These are phyloP conservation scores for Talaromyces verruculosus DNA, from an alignment of 2,329 filamentous ascomycete species.

Conservation along the genomic window DNA sequence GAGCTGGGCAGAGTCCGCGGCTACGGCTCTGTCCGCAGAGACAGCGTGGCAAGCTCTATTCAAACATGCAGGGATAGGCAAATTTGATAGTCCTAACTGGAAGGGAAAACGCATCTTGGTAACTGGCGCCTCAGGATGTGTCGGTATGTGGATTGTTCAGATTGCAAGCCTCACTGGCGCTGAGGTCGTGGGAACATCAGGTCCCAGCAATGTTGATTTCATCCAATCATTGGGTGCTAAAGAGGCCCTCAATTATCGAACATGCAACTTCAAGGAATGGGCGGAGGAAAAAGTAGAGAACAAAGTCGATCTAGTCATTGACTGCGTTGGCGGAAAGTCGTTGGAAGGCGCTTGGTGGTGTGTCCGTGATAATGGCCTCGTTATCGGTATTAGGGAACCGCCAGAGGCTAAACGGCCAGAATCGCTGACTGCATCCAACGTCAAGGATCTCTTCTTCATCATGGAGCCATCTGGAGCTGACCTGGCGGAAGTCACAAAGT, in stretches of 20 bases:
- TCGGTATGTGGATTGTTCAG: slow-evolving; percentile 39
- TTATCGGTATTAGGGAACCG: slow-evolving; percentile 33
- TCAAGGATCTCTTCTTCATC: slow-evolving; percentile 36
- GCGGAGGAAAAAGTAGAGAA: slow-evolving; percentile 35
- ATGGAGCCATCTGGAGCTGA: slow-evolving; percentile 39
- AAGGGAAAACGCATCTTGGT: slow-evolving; percentile 35
- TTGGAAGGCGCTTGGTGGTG: slow-evolving; percentile 35
- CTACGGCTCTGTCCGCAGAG: slow-evolving; percentile 40
- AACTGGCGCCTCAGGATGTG: slow-evolving; percentile 37
- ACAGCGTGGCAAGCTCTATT: slow-evolving; percentile 47
- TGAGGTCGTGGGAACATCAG: slow-evolving; percentile 44
- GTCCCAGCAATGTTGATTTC: slow-evolving; percentile 40
- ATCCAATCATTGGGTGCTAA: slow-evolving; percentile 44
- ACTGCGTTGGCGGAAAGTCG: slow-evolving; percentile 37
- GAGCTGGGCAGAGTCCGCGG: slow-evolving; percentile 34
- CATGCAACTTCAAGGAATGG: slow-evolving; percentile 28
- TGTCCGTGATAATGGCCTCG: slow-evolving; percentile 31
- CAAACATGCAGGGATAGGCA: slow-evolving; percentile 32
- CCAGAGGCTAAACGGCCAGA: slow-evolving; percentile 28
- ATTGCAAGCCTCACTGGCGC: slow-evolving; percentile 30
- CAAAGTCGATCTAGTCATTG: slow-evolving; percentile 44
- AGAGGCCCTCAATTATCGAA: slow-evolving; percentile 44
- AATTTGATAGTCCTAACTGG: not conserved
- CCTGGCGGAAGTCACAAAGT: slow-evolving; percentile 34
- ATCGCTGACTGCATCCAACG: slow-evolving; percentile 23